phyloP scores from a whole-genome alignment of 2,329 filamentous ascomycete species.

The Clonostachys chloroleuca region DNA sequence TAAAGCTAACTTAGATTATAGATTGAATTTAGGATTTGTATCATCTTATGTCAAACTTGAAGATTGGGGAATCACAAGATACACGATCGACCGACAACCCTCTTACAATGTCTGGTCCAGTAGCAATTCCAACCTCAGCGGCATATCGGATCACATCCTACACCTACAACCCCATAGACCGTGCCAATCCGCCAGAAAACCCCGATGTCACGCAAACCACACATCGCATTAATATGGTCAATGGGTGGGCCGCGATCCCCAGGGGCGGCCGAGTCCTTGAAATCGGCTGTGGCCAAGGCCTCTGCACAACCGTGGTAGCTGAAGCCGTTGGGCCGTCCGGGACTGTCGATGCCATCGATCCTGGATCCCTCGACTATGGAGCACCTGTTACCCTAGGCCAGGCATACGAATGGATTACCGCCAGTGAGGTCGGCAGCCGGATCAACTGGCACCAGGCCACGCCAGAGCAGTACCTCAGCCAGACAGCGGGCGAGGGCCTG shows the following conservation, averaged over 20 bases:
- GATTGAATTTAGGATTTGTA: too few relatives aligned
- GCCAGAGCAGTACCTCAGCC: slow-evolving; percentile 9
- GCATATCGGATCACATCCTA: too few relatives aligned
- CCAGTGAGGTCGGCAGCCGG: slow-evolving; percentile 27
- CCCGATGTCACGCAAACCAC: too few relatives aligned
- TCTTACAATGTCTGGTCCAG: too few relatives aligned
- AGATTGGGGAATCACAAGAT: too few relatives aligned
- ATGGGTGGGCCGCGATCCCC: background rate
- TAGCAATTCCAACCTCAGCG: too few relatives aligned
- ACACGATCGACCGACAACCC: too few relatives aligned
- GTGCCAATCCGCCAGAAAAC: too few relatives aligned
- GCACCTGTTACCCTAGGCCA: slow-evolving; percentile 42
- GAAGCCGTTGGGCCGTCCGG: slow-evolving; percentile 35
- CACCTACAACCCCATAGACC: too few relatives aligned
- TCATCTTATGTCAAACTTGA: too few relatives aligned
- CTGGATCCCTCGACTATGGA: slow-evolving; percentile 42
- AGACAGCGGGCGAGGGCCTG: background rate
- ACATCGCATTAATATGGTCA: too few relatives aligned
- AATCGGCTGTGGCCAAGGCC: slow-evolving; percentile 56
- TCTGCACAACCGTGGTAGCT: slow-evolving; percentile 49
- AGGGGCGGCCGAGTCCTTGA: slow-evolving; percentile 34
- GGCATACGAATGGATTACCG: slow-evolving; percentile 37
- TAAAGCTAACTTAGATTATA: too few relatives aligned
- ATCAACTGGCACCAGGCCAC: slow-evolving; percentile 36
- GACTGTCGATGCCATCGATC: slow-evolving; percentile 46